A percentile compares a stretch with the other conserved stretches of the same genome.
Evolutionary conservation across 441 rosid genomes (phyloP).

Genomic region (Sinapis alba): DNA sequence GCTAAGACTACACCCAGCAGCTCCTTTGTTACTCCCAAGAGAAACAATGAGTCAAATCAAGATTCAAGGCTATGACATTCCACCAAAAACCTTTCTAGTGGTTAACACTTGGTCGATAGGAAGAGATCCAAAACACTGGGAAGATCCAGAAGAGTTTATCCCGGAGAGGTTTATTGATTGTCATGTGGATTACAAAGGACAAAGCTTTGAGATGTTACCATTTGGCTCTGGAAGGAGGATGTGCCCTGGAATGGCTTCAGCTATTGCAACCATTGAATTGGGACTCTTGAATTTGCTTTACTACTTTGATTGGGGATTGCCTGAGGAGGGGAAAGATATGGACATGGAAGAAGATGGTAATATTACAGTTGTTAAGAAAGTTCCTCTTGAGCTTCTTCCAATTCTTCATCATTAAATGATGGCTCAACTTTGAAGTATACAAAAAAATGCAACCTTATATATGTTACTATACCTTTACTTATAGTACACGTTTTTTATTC

Average conservation of each 20-base stretch:
- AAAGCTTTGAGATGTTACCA: constrained; percentile 33
- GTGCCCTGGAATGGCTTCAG: constrained; percentile 36
- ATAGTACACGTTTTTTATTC: not conserved
- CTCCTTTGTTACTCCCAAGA: constrained; percentile 50
- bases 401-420: not conserved
- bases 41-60: constrained; percentile 37
- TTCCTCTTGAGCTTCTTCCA: constrained; percentile 33
- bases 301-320: constrained; percentile 41
- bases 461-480: not conserved
- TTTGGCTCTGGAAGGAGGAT: constrained; percentile 46
- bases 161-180: constrained; percentile 38
- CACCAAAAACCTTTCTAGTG: not conserved
- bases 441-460: not conserved
- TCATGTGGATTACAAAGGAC: constrained; percentile 35
- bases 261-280: constrained; percentile 12
- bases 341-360: constrained; percentile 31
- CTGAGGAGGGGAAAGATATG: constrained; percentile 7
- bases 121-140: constrained; percentile 30
- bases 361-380: constrained; percentile 11
- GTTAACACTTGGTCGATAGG: constrained; percentile 39
- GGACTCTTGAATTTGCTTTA: constrained; percentile 36
- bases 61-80: constrained; percentile 33
- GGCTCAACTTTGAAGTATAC: not conserved
- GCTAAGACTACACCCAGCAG: constrained; percentile 55
- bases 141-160: constrained; percentile 35